Evolutionary conservation across 164 flowering plant species (phyloP), one percentile per base, ranked within the genome.

Genomic region (Chimonanthus praecox): DNA sequence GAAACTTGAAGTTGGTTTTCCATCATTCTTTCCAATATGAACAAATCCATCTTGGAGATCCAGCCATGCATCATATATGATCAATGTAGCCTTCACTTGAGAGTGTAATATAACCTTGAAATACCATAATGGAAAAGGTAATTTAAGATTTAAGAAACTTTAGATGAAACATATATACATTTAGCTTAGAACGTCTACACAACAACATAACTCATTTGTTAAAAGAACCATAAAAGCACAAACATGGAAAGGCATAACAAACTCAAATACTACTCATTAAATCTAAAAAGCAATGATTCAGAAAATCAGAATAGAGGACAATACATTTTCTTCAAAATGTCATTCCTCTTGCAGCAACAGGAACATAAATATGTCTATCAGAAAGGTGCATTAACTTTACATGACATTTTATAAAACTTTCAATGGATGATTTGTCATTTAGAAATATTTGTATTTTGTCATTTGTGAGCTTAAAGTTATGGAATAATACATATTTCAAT

Each of bases 41-140:
- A 81, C 82, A 85, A 96, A 92, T 71, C 99, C 97, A 82, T 80
- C 89, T 88, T 94, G 98, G 80, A 96, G 99, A 82, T 92, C 94
- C 75, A 96, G 85, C 97, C 97, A 92, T 73, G 97, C 97, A 90
- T 94, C 98, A 81, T 79, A 77, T 73, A 96, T 82, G 67, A 91
- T 88, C 78, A 92, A 80, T 62, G 87, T 82, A 75, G 97, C 92
- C 80, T 92, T 90, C 74, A 96, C 97, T 84, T 92, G 97, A 51
- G 99, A 96, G 72, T 90, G 90, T 49, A 96, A 79, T 68, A 85
- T 89, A 73, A 94, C 97, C 99, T 95, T 79, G 11, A 77, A 13
- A 65, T 13, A 6, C 47, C 68, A 65, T 65, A 43, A 65, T 43
- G 45, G 15, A 13, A 65, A 43, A 65, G 49, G 48, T 65, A 6